Evolutionary conservation across 2,329 filamentous ascomycete genomes (phyloP).

Genomic region (Epichloe bromicola): DNA sequence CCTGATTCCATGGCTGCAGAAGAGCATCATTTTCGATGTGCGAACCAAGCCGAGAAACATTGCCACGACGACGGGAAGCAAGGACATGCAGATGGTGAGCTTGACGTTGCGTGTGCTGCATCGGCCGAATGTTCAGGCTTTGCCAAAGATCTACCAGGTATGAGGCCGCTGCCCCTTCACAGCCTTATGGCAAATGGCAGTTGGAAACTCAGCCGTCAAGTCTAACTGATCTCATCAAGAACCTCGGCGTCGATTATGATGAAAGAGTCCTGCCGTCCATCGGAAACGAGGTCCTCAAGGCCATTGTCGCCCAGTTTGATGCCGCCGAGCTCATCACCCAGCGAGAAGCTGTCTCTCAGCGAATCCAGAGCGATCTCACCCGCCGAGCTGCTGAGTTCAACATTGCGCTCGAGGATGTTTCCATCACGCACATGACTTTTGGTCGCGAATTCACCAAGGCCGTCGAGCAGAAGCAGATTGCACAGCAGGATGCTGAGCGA

Average conservation of each 20-base stretch:
- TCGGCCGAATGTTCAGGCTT: constrained; percentile 77
- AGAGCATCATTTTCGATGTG: constrained; percentile 90
- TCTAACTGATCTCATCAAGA: constrained; percentile 43
- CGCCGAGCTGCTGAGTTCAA: constrained; percentile 95
- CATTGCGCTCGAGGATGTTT: constrained; percentile 96
- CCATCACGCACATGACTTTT: constrained; percentile 99
- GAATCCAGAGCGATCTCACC: constrained; percentile 84
- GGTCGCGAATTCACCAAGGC: constrained; percentile 97
- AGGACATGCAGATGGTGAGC: constrained; percentile 99
- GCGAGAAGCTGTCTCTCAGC: constrained; percentile 89
- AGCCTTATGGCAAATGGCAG: background rate
- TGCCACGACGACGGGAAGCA: constrained; percentile 91
- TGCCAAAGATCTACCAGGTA: constrained; percentile 99
- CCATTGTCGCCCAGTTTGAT: constrained; percentile 97
- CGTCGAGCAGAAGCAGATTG: constrained; percentile 99
- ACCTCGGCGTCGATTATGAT: constrained; percentile 95
- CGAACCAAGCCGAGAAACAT: constrained; percentile 96
- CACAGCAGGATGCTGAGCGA: constrained; percentile 95
- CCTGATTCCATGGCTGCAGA: constrained; percentile 88
- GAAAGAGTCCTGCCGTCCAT: constrained; percentile 97
- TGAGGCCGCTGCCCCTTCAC: background rate
- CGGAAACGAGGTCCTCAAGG: constrained; percentile 97
- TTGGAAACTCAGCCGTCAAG: background rate
- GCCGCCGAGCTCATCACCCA: constrained; percentile 98
- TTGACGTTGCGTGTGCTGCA: constrained; percentile 92